These are phyloP conservation scores for Zygotorulaspora danielsina DNA, from an alignment of 805 yeast genomes.

Conservation along the genomic window DNA sequence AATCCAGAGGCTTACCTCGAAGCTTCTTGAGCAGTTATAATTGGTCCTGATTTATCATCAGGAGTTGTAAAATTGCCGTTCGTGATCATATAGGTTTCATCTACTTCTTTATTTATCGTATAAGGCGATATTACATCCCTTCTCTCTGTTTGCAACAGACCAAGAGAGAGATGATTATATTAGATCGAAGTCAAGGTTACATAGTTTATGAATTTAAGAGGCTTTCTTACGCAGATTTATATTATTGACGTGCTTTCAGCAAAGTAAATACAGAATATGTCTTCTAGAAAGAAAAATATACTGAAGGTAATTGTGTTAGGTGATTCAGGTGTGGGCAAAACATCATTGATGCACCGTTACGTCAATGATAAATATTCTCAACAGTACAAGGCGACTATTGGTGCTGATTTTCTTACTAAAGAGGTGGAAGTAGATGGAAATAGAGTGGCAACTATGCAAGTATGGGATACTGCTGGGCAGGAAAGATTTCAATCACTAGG, in stretches of 20 bases:
- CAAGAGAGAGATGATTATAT: not conserved
- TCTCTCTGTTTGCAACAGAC: not conserved
- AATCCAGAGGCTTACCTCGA: too few relatives aligned
- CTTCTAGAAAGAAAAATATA: slow-evolving; percentile 63
- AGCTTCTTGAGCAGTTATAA: too few relatives aligned
- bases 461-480: slow-evolving; percentile 99
- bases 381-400: slow-evolving; percentile 96
- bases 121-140: too few relatives aligned
- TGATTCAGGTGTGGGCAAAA: slow-evolving; percentile 96
- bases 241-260: too few relatives aligned
- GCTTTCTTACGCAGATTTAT: too few relatives aligned
- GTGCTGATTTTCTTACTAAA: slow-evolving; percentile 93
- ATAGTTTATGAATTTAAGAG: too few relatives aligned
- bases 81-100: too few relatives aligned
- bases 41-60: too few relatives aligned
- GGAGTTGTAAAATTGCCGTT: too few relatives aligned
- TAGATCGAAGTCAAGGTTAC: not conserved
- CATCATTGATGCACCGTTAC: slow-evolving; percentile 94
- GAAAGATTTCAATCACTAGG: slow-evolving; percentile 96
- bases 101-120: too few relatives aligned
- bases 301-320: slow-evolving; percentile 89
- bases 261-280: slow-evolving; percentile 24
- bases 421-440: slow-evolving; percentile 81
- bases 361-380: slow-evolving; percentile 91
- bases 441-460: slow-evolving; percentile 50